phyloP scores from a whole-genome alignment of 1,139 yeast species.

The Sugiyamaella grinbergsii region DNA sequence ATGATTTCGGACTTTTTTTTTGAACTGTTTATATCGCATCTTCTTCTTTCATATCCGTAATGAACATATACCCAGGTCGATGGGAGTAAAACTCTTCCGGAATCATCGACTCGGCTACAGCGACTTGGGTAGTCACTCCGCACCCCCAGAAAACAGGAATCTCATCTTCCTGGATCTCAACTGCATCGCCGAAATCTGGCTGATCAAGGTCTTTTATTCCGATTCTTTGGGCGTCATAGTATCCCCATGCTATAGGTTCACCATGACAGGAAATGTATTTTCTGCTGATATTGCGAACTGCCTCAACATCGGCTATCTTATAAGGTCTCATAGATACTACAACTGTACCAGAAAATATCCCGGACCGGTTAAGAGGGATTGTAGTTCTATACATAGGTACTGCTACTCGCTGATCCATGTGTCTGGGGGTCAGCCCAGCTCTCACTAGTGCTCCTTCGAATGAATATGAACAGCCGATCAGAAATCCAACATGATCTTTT shows the following conservation, averaged over 20 bases:
- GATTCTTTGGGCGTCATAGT: background rate
- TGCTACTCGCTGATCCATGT: conserved; percentile 2
- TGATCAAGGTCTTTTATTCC: conserved; percentile 11
- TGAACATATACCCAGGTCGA: conserved; percentile 19
- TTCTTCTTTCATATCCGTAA: conserved; percentile 17
- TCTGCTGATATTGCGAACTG: conserved; percentile 5
- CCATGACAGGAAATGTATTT: conserved; percentile 21
- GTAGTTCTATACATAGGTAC: conserved; percentile 19
- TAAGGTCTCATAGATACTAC: conserved; percentile 22
- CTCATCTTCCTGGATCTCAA: conserved; percentile 15
- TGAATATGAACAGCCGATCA: conserved; percentile 20
- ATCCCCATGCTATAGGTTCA: conserved; percentile 20
- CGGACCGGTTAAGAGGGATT: conserved; percentile 15
- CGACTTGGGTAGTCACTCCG: conserved; percentile 20
- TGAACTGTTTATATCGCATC: background rate
- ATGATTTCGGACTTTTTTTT: conserved; percentile 11
- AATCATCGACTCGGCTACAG: conserved; percentile 16
- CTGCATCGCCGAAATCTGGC: conserved; percentile 19
- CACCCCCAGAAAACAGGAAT: conserved; percentile 21
- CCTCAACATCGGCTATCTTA: conserved; percentile 7
- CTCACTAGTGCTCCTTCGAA: conserved; percentile 17
- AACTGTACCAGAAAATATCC: conserved; percentile 1
- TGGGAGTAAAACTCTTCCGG: conserved; percentile 16
- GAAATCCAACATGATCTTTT: conserved; percentile 14
- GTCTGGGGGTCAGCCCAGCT: conserved; percentile 14